Evolutionary conservation across 306 rosid species (phyloP).

Genomic region (Castanea mollissima): DNA sequence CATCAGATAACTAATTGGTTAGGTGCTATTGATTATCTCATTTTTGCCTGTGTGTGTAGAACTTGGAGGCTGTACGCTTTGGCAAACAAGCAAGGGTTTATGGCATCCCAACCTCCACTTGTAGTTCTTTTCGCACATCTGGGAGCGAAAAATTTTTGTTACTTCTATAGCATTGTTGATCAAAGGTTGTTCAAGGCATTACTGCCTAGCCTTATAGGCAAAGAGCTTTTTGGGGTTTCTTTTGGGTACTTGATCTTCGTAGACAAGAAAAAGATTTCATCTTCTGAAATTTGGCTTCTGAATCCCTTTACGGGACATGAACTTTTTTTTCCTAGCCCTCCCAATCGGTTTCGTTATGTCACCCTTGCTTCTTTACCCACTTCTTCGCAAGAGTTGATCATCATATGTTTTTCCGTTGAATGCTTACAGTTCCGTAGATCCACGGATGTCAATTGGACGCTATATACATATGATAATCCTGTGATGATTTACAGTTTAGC

Average conservation of each 20-base stretch:
- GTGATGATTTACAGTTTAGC: fast-evolving
- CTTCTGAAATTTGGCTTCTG: background rate
- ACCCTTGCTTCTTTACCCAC: background rate
- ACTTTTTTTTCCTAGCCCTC: background rate
- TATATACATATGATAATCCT: background rate
- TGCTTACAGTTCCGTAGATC: background rate
- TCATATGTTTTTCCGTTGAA: background rate
- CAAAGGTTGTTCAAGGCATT: background rate
- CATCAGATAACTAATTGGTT: too few species aligned
- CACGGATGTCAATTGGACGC: background rate
- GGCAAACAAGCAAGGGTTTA: background rate
- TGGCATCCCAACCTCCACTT: background rate
- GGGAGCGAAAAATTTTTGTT: background rate
- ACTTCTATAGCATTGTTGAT: background rate
- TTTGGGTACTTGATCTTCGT: background rate
- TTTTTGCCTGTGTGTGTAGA: background rate
- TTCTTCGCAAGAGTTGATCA: background rate
- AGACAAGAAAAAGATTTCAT: background rate
- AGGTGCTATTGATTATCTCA: background rate
- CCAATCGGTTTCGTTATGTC: background rate
- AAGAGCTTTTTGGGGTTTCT: background rate
- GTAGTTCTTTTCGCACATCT: background rate
- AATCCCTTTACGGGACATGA: background rate
- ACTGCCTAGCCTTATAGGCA: background rate
- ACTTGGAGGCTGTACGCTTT: background rate